phyloP scores from a whole-genome alignment of 352 stramenopile species.

The Phytopythium chamaehyphon region DNA sequence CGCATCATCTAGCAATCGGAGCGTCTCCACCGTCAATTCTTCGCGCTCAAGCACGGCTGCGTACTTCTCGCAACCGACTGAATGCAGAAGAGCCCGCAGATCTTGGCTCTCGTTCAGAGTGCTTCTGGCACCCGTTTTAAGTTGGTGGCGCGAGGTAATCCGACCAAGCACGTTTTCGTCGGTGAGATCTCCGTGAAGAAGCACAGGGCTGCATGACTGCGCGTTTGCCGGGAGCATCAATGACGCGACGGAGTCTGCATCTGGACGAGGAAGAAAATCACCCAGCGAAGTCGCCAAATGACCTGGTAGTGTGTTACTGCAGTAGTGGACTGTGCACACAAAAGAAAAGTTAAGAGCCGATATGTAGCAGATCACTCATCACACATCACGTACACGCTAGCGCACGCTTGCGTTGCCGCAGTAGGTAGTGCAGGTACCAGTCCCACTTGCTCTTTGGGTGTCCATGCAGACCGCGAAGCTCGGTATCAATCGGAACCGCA shows the following conservation, averaged over 20 bases:
- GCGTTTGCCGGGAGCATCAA: conserved; percentile 35
- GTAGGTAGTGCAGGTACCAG: conserved; percentile 82
- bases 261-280: conserved; percentile 41
- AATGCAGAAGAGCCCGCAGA: conserved; percentile 31
- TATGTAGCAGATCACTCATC: background rate
- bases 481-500: conserved; percentile 36
- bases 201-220: conserved; percentile 29
- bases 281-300: conserved; percentile 63
- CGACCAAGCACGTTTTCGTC: conserved; percentile 79
- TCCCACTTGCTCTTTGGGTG: conserved; percentile 67
- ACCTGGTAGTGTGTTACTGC: conserved; percentile 46
- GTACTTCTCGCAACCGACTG: conserved; percentile 55
- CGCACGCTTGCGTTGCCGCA: conserved; percentile 54
- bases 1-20: conserved; percentile 36
- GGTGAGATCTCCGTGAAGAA: conserved; percentile 83
- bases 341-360: conserved; percentile 5
- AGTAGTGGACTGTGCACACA: conserved; percentile 47
- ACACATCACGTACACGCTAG: conserved; percentile 55
- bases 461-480: conserved; percentile 46
- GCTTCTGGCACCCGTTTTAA: conserved; percentile 2
- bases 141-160: conserved; percentile 7
- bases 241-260: conserved; percentile 19
- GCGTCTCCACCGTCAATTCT: conserved; percentile 45
- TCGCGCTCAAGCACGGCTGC: conserved; percentile 46
- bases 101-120: background rate